phyloP scores from a whole-genome alignment of 2,329 filamentous ascomycete genomes.

The Fusarium pseudograminearum region DNA sequence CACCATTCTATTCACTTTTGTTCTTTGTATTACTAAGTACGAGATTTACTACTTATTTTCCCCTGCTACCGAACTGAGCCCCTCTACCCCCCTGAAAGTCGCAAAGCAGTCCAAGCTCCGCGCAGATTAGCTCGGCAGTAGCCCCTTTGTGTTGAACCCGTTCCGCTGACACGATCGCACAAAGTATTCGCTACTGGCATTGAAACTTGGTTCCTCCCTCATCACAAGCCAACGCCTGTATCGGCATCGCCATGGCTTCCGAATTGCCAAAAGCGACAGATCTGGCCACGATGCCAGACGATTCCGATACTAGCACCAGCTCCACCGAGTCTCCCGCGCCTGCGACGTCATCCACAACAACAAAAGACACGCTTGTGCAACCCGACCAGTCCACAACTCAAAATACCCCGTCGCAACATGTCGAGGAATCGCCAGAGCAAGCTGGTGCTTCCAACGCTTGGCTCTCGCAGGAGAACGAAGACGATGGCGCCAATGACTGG shows the following conservation, averaged over 20 bases:
- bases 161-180: conserved; percentile 45
- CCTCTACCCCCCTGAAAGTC: conserved; percentile 40
- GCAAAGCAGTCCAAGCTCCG: conserved; percentile 35
- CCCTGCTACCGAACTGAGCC: conserved; percentile 3
- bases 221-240: conserved; percentile 29
- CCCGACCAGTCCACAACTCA: conserved; percentile 16
- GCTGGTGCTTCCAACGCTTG: conserved; percentile 32
- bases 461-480: conserved; percentile 45
- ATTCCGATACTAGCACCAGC: conserved; percentile 39
- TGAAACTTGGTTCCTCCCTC: conserved; percentile 29
- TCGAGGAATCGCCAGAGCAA: conserved; percentile 9
- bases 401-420: conserved; percentile 29
- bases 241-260: conserved; percentile 53
- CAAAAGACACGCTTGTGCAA: conserved; percentile 27
- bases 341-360: conserved; percentile 42
- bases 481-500: conserved; percentile 44
- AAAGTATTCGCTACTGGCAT: conserved; percentile 40
- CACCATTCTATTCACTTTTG: conserved; percentile 36
- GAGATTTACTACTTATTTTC: conserved; percentile 9
- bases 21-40: conserved; percentile 48
- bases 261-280: conserved; percentile 54
- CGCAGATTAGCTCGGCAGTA: conserved; percentile 41
- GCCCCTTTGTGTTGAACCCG: conserved; percentile 43
- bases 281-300: conserved; percentile 57
- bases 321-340: conserved; percentile 34